phyloP scores from a whole-genome alignment of 441 rosid species.

The Populus hybrid region DNA sequence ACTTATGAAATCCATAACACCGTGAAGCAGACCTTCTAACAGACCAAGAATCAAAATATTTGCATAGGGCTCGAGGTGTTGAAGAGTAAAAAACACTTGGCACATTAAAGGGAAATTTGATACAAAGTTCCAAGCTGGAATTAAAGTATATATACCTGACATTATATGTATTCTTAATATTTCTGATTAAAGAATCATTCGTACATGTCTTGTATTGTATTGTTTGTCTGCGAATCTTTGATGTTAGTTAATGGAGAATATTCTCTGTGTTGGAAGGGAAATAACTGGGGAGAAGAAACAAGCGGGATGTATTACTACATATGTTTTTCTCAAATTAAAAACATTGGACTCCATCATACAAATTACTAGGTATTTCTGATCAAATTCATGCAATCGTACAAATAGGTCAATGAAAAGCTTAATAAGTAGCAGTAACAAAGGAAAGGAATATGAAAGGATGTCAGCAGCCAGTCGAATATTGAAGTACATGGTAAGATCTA shows the following conservation, averaged over 20 bases:
- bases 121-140: background rate
- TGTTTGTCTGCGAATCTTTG: too few species aligned
- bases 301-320: too few species aligned
- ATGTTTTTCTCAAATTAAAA: background rate
- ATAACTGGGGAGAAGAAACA: background rate
- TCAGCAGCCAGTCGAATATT: background rate
- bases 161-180: background rate
- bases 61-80: background rate
- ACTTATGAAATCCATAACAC: background rate
- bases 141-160: background rate
- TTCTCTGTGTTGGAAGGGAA: background rate
- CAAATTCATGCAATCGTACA: background rate
- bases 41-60: background rate
- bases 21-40: background rate
- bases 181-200: conserved; percentile 2
- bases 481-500: background rate
- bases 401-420: background rate
- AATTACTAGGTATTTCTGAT: background rate
- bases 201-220: conserved; percentile 23
- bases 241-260: too few species aligned
- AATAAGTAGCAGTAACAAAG: background rate
- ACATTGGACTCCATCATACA: background rate
- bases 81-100: too few species aligned
- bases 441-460: background rate
- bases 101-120: background rate